Evolutionary conservation across 768 basidiomycete genomes (phyloP), one percentile per base, ranked within the genome.

Genomic region (Phlebiopsis flavidoalba): DNA sequence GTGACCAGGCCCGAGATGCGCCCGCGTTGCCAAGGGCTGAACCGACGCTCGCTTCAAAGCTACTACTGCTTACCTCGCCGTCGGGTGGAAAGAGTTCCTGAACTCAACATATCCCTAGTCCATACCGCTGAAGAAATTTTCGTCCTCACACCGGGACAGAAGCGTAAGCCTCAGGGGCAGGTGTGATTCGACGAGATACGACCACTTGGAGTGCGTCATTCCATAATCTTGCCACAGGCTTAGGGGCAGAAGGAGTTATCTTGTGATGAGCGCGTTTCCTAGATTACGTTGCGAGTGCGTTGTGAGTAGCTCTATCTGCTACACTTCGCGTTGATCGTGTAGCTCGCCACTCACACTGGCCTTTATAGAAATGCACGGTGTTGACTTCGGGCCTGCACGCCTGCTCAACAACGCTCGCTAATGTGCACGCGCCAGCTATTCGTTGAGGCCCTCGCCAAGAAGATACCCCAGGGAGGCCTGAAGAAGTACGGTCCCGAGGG

Each of bases 71-170:
- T n/a, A n/a, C n/a, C n/a, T 89, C 93, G 14, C 92, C 89, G 2
- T 78, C 82, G 2, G 77, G 87, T 97, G 31, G 94, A 96, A n/a
- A 71, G 81, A 88, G 50, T 88, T 84, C 77, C 75, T 98, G 75
- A 93, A 93, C n/a, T n/a, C 70, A 73, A 76, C 60, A 79, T 94
- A n/a, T 53, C 86, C 88, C 7, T 87, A 94, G 83, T 97, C 21
- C 74, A n/a, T n/a, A n/a, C 77, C 12, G 91, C 86, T n/a, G 58
- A 90, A 93, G 78, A 88, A 61, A 98, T 99, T 69, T 85, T 94
- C 77, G 96, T 99, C 88, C 97, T 97, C 5, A 90, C 89, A n/a
- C 53, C 87, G 91, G 64, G 97, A 99, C 76, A 98, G n/a, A n/a
- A 99, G 81, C 83, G 97, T 52, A 94, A 92, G 73, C 80, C n/a